phyloP scores from a whole-genome alignment of 2,329 filamentous ascomycete species.

The Fusarium tricinctum region DNA sequence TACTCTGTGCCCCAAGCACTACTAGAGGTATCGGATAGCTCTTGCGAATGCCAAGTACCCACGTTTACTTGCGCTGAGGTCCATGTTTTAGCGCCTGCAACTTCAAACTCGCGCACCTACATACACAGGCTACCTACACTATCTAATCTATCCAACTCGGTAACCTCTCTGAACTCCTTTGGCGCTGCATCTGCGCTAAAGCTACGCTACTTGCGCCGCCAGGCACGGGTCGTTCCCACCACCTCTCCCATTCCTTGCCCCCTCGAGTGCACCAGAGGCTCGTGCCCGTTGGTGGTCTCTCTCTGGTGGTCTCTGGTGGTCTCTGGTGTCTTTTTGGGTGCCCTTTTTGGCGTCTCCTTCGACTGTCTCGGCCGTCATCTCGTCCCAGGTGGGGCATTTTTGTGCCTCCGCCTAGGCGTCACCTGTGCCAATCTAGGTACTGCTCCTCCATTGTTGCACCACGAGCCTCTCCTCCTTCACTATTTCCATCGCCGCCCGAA shows the following conservation, averaged over 20 bases:
- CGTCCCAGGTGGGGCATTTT: slow-evolving; percentile 52
- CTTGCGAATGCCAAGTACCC: slow-evolving; percentile 6
- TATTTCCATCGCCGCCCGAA: slow-evolving; percentile 48
- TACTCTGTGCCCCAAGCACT: slow-evolving; percentile 8
- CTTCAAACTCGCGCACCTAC: slow-evolving; percentile 26
- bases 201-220: slow-evolving; percentile 50
- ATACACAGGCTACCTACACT: slow-evolving; percentile 3
- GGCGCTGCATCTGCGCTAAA: slow-evolving; percentile 49
- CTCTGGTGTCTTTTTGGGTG: slow-evolving; percentile 40
- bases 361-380: slow-evolving; percentile 53
- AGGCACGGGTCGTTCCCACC: slow-evolving; percentile 52
- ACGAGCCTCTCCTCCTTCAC: slow-evolving; percentile 51
- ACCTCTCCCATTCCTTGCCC: slow-evolving; percentile 44
- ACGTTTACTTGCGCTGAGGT: slow-evolving; percentile 17
- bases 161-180: slow-evolving; percentile 40
- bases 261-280: slow-evolving; percentile 48
- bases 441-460: slow-evolving; percentile 52
- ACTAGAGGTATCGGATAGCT: not conserved
- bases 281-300: slow-evolving; percentile 48
- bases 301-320: not conserved
- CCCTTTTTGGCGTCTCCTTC: slow-evolving; percentile 43
- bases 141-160: slow-evolving; percentile 16
- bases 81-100: slow-evolving; percentile 29
- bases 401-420: slow-evolving; percentile 51
- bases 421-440: slow-evolving; percentile 52